These are phyloP conservation scores for Chrysanthemum seticuspe DNA, from an alignment of 129 eudicot genomes.

Conservation along the genomic window DNA sequence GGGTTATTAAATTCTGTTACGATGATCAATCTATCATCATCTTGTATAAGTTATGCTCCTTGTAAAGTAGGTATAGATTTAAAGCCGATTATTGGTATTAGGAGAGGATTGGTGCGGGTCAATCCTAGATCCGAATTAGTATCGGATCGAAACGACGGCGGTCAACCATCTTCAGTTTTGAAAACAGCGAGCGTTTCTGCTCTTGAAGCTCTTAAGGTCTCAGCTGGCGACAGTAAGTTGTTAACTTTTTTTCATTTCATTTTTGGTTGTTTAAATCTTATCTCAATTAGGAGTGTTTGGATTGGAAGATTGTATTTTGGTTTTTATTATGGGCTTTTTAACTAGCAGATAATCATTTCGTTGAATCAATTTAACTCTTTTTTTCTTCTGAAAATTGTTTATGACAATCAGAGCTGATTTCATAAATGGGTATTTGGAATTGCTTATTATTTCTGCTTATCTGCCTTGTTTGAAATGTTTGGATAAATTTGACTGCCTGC, in stretches of 20 bases:
- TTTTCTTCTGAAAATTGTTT: too few species aligned
- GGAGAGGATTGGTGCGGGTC: constrained; percentile 23
- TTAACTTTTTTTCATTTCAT: background rate
- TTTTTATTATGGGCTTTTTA: too few species aligned
- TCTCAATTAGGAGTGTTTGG: background rate
- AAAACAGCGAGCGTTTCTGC: constrained; percentile 49
- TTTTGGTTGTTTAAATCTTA: background rate
- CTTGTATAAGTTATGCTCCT: constrained; percentile 32
- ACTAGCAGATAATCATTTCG: too few species aligned
- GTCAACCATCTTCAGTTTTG: constrained; percentile 18
- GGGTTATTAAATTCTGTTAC: constrained; percentile 30
- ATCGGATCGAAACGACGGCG: constrained; percentile 10
- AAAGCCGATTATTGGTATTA: constrained; percentile 12
- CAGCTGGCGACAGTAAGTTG: constrained; percentile 62
- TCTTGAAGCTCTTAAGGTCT: constrained; percentile 59
- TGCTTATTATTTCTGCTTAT: too few species aligned
- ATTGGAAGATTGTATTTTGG: too few species aligned
- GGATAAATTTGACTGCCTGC: too few species aligned
- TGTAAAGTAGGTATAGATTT: background rate
- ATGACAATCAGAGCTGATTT: too few species aligned
- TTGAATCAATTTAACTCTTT: too few species aligned
- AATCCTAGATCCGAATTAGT: constrained; percentile 47
- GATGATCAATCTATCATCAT: constrained; percentile 17
- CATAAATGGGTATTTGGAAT: too few species aligned
- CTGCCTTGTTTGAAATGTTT: too few species aligned